phyloP scores from a whole-genome alignment of 441 rosid genomes.

The Euphorbia neoarborescens region DNA sequence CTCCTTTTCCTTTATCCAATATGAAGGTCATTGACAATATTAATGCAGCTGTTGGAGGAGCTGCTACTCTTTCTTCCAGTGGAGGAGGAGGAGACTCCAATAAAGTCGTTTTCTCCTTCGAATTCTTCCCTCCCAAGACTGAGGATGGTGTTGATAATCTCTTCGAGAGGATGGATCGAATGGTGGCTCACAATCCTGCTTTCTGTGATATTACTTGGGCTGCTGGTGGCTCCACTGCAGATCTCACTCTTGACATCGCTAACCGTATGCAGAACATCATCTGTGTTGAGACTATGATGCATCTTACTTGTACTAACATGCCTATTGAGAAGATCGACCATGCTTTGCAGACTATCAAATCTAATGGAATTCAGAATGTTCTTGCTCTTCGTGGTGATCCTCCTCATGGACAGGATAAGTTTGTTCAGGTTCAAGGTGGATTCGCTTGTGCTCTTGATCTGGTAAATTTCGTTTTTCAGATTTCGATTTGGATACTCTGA shows the following conservation, averaged over 20 bases:
- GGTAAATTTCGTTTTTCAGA: slow-evolving; percentile 24
- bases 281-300: slow-evolving; percentile 99
- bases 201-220: slow-evolving; percentile 99
- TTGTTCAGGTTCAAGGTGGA: slow-evolving; percentile 87
- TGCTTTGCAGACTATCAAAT: slow-evolving; percentile 67
- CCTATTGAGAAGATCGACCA: slow-evolving; percentile 88
- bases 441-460: slow-evolving; percentile 92
- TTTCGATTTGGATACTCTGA: background rate
- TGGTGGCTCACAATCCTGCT: slow-evolving; percentile 77
- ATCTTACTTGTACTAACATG: slow-evolving; percentile 95
- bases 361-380: slow-evolving; percentile 91
- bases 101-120: slow-evolving; percentile 77
- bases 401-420: slow-evolving; percentile 93
- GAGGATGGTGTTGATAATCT: slow-evolving; percentile 96
- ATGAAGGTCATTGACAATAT: slow-evolving; percentile 94
- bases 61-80: slow-evolving; percentile 6
- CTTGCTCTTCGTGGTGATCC: slow-evolving; percentile 97
- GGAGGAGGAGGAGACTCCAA: slow-evolving; percentile 19
- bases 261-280: slow-evolving; percentile 88
- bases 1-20: background rate
- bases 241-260: slow-evolving; percentile 83
- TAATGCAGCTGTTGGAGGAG: slow-evolving; percentile 27
- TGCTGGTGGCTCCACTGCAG: slow-evolving; percentile 95
- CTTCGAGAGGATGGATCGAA: slow-evolving; percentile 88
- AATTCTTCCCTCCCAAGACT: slow-evolving; percentile 94